Conservation (phyloP, 2,329 filamentous ascomycete species). For the Fusarium sp. region DNA sequence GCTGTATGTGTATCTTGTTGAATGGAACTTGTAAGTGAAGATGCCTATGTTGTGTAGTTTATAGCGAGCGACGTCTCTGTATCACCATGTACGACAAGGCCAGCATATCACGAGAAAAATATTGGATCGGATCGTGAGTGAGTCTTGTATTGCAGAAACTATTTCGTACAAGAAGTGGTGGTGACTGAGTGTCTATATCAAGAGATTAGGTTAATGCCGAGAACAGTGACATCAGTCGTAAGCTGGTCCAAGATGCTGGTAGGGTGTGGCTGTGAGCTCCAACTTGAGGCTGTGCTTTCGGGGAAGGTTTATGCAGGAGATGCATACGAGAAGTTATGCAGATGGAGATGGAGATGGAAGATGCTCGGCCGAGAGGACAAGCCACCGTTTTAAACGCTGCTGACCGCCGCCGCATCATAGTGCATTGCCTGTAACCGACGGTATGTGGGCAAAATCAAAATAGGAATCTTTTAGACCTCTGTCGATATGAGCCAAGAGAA, state of each 20-base stretch:
- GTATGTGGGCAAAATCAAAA: slow-evolving; percentile 1
- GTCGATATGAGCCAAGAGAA: slow-evolving; percentile 1
- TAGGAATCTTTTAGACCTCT: background rate
- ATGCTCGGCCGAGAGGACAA: background rate
- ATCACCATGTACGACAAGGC: background rate
- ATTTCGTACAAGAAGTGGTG: background rate
- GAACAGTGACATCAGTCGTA: slow-evolving; percentile 15
- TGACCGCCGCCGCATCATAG: background rate
- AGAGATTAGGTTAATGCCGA: slow-evolving; percentile 2
- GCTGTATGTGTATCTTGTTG: background rate
- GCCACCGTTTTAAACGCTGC: slow-evolving; percentile 13
- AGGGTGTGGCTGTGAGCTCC: slow-evolving; percentile 21
- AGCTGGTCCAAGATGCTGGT: background rate
- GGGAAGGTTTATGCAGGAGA: background rate
- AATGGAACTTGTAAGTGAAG: background rate
- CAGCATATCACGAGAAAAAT: background rate
- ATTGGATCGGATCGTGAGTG: background rate
- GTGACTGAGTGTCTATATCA: slow-evolving; percentile 12
- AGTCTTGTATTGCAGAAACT: background rate
- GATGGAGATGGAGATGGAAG: too few species aligned
- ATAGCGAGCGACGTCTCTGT: background rate
- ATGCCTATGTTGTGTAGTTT: background rate
- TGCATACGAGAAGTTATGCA: background rate
- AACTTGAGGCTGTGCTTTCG: background rate
- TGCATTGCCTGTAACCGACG: background rate